Evolutionary conservation across 306 rosid species (phyloP).

Genomic region (Trichosanthes cucumerina): DNA sequence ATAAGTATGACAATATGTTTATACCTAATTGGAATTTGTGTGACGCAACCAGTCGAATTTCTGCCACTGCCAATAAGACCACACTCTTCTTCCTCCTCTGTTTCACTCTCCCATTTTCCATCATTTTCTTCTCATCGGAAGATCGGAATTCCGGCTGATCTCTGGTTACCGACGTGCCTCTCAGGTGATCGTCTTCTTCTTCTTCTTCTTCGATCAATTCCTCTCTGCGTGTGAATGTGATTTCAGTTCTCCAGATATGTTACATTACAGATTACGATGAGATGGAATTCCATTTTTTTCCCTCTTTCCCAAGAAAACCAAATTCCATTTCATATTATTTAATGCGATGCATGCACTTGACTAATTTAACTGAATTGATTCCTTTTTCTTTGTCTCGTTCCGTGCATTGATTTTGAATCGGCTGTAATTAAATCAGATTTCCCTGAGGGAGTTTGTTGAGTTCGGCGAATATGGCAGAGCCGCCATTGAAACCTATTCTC

Average conservation of each 20-base stretch:
- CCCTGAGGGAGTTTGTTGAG: neutral
- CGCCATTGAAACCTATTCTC: slow-evolving; percentile 29
- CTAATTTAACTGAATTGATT: neutral
- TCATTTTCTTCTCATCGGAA: neutral
- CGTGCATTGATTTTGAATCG: neutral
- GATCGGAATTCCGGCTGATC: neutral
- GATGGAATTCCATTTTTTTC: neutral
- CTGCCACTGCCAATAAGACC: neutral
- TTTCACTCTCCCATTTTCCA: neutral
- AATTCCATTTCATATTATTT: neutral
- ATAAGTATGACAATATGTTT: neutral
- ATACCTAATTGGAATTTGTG: slow-evolving; percentile 4
- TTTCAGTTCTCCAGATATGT: neutral
- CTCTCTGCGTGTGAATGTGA: neutral
- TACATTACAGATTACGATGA: neutral
- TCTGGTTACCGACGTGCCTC: neutral
- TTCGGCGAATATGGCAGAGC: slow-evolving; percentile 25
- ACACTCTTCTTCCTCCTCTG: neutral
- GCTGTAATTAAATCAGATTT: neutral
- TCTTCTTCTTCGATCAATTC: neutral
- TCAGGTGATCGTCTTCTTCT: neutral
- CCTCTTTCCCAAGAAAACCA: neutral
- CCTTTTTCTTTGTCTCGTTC: neutral
- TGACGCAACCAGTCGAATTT: neutral
- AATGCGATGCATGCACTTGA: neutral